Conservation (phyloP, 2,329 filamentous ascomycete species). For the Blastomyces silverae region DNA sequence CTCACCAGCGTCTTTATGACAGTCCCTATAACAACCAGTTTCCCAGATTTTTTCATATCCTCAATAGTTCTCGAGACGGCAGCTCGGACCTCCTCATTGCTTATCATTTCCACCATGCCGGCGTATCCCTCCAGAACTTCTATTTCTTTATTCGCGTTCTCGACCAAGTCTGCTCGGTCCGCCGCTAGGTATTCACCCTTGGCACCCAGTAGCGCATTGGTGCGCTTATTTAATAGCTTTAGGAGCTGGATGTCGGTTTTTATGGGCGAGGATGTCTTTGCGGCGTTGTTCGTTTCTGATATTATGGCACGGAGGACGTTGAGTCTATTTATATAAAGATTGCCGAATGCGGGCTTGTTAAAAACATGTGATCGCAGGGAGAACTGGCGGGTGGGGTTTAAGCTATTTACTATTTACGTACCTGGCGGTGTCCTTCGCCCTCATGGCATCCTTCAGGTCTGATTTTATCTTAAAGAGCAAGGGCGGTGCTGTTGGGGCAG, state of each 20-base stretch:
- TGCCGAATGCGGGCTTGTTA: background rate
- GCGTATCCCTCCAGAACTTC: constrained; percentile 43
- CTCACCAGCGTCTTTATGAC: constrained; percentile 41
- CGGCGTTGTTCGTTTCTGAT: constrained; percentile 46
- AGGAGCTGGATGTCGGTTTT: constrained; percentile 44
- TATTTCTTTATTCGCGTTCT: constrained; percentile 42
- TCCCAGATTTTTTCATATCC: constrained; percentile 31
- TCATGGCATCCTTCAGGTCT: constrained; percentile 47
- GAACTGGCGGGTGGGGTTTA: background rate
- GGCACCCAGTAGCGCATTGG: constrained; percentile 35
- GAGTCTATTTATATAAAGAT: constrained; percentile 30
- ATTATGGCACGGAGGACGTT: constrained; percentile 46
- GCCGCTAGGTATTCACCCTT: constrained; percentile 38
- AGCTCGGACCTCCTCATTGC: constrained; percentile 36
- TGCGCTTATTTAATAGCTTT: constrained; percentile 42
- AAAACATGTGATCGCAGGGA: constrained; percentile 1
- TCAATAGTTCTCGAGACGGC: constrained; percentile 34
- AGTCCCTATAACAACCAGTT: constrained; percentile 34
- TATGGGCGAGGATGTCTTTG: constrained; percentile 42
- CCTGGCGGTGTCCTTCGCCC: constrained; percentile 44
- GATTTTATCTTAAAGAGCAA: constrained; percentile 41
- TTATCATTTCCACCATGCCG: constrained; percentile 38
- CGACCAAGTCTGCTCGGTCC: constrained; percentile 40
- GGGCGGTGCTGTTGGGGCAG: constrained; percentile 34
- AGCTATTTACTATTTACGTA: constrained; percentile 27